phyloP scores from a whole-genome alignment of 2,329 filamentous ascomycete species.

The Fusarium xylarioides region DNA sequence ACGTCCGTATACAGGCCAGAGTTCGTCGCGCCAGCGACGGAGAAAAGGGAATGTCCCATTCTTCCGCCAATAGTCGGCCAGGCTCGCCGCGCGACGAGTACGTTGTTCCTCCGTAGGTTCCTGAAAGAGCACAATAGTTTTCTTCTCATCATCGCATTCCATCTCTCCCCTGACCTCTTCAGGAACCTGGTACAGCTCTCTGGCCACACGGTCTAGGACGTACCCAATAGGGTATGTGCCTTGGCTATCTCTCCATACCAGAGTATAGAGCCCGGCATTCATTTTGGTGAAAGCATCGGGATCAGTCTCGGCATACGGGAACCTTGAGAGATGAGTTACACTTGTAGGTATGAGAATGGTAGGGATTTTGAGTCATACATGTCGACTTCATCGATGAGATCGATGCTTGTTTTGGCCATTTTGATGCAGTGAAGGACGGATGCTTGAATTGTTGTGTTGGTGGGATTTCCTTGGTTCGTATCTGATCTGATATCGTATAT shows the following conservation, averaged over 20 bases:
- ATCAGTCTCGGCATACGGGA: constrained; percentile 77
- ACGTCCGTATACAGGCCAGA: constrained; percentile 79
- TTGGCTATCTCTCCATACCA: constrained; percentile 69
- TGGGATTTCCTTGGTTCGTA: background rate
- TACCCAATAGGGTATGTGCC: constrained; percentile 73
- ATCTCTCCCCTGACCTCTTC: constrained; percentile 65
- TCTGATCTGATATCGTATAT: background rate
- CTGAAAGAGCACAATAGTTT: constrained; percentile 71
- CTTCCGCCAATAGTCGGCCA: constrained; percentile 74
- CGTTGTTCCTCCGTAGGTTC: constrained; percentile 69
- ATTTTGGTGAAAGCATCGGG: constrained; percentile 64
- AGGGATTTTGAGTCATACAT: constrained; percentile 22
- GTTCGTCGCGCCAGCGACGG: constrained; percentile 80
- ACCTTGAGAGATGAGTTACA: constrained; percentile 59
- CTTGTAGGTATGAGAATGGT: background rate
- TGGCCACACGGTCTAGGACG: constrained; percentile 61
- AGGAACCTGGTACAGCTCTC: constrained; percentile 59
- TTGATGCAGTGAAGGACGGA: background rate
- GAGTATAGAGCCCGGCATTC: constrained; percentile 71
- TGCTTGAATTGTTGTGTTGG: background rate
- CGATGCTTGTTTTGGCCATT: constrained; percentile 41
- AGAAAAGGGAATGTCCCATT: constrained; percentile 78
- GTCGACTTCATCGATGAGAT: constrained; percentile 40
- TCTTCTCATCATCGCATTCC: constrained; percentile 64
- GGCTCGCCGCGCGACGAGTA: constrained; percentile 62